phyloP scores from a whole-genome alignment of 2,329 filamentous ascomycete genomes.

The Stachybotrys echinatus region DNA sequence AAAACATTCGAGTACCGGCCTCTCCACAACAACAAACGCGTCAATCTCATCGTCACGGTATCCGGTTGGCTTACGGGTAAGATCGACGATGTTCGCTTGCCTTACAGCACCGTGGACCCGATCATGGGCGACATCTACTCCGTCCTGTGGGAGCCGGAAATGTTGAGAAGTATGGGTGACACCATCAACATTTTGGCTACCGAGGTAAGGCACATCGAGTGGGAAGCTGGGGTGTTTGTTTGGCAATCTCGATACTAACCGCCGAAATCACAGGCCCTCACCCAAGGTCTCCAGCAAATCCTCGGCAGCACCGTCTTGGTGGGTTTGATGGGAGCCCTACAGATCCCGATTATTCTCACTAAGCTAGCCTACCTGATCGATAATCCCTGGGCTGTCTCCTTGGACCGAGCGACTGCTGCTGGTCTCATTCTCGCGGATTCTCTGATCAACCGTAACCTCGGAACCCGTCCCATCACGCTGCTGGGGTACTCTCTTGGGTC shows the following conservation, averaged over 20 bases:
- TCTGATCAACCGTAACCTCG: constrained; percentile 83
- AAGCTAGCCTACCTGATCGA: constrained; percentile 96
- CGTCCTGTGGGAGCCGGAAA: constrained; percentile 94
- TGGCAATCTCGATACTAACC: too few relatives aligned
- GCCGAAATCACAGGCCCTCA: constrained; percentile 65
- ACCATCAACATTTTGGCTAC: constrained; percentile 98
- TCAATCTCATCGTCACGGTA: constrained; percentile 92
- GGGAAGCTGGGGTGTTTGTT: too few relatives aligned
- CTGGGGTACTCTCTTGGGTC: constrained; percentile 93
- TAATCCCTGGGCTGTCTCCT: constrained; percentile 96
- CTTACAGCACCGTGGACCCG: constrained; percentile 93
- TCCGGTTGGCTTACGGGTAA: constrained; percentile 99
- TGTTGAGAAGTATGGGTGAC: constrained; percentile 95
- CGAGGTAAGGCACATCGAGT: constrained; percentile 60
- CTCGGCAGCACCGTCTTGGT: constrained; percentile 85
- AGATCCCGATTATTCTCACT: constrained; percentile 85
- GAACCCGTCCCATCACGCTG: constrained; percentile 84
- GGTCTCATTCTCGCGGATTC: constrained; percentile 94
- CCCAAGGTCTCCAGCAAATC: constrained; percentile 92
- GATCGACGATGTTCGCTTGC: constrained; percentile 90
- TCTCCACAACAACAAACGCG: constrained; percentile 94
- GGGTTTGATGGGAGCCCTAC: constrained; percentile 85
- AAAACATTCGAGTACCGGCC: constrained; percentile 96
- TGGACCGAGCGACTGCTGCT: constrained; percentile 81
- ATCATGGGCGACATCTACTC: constrained; percentile 99